phyloP scores from a whole-genome alignment of 179 eudicot genomes.

The Spinacia oleracea region DNA sequence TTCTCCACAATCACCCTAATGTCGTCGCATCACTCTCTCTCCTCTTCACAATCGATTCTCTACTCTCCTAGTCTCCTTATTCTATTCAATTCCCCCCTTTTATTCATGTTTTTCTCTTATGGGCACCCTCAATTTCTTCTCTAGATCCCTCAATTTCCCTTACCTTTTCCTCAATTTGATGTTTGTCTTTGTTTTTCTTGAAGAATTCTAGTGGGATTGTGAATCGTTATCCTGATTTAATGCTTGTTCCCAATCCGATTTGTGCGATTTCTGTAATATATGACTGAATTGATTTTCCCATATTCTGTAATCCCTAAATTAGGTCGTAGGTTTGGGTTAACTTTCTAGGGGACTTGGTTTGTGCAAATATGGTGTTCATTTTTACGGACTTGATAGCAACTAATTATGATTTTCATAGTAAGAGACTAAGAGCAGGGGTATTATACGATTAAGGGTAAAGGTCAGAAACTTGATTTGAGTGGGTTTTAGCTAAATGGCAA shows the following conservation, averaged over 20 bases:
- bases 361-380: slow-evolving; percentile 87
- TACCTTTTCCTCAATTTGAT: slow-evolving; percentile 48
- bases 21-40: slow-evolving; percentile 45
- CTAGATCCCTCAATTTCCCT: slow-evolving; percentile 37
- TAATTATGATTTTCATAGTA: slow-evolving; percentile 42
- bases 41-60: slow-evolving; percentile 56
- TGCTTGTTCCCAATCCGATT: slow-evolving; percentile 66
- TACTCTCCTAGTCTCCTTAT: no score
- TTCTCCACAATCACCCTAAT: slow-evolving; percentile 47
- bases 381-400: slow-evolving; percentile 45
- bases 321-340: slow-evolving; percentile 74
- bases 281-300: slow-evolving; percentile 57
- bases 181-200: slow-evolving; percentile 61
- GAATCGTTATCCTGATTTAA: slow-evolving; percentile 72
- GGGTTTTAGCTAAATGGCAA: no score
- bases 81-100: slow-evolving; percentile 49
- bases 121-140: slow-evolving; percentile 39
- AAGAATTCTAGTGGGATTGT: slow-evolving; percentile 83
- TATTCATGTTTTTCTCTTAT: slow-evolving; percentile 57
- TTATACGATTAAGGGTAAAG: no score
- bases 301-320: slow-evolving; percentile 43
- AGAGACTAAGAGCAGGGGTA: slow-evolving; percentile 60
- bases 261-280: slow-evolving; percentile 57
- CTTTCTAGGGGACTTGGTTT: slow-evolving; percentile 77
- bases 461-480: no score